phyloP scores from a whole-genome alignment of 2,329 filamentous ascomycete species.

The Fusarium pininemorale region DNA sequence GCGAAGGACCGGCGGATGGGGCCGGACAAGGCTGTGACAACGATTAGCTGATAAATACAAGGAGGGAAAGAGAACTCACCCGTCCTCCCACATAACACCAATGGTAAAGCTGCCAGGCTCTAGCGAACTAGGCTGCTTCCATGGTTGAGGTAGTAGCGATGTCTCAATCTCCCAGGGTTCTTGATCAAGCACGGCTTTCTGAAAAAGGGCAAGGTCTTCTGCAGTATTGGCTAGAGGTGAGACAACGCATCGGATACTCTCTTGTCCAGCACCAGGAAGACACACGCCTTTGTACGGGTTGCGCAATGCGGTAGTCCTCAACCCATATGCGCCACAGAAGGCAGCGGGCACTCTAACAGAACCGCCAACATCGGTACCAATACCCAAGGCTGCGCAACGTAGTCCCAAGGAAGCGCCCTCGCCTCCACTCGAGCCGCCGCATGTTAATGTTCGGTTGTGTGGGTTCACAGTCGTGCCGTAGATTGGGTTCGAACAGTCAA shows the following conservation, averaged over 20 bases:
- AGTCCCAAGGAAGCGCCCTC: neutral
- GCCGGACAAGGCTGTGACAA: neutral
- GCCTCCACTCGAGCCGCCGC: neutral
- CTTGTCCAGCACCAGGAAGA: neutral
- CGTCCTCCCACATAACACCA: neutral
- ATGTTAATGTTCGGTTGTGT: neutral
- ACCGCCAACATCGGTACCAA: neutral
- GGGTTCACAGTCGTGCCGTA: neutral
- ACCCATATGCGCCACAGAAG: neutral
- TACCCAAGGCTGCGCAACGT: neutral
- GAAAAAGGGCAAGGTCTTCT: neutral
- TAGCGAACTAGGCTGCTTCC: neutral
- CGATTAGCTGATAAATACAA: rapidly evolving
- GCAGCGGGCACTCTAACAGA: neutral
- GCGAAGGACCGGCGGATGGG: neutral
- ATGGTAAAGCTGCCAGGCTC: neutral
- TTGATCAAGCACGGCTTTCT: neutral
- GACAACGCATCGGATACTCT: neutral
- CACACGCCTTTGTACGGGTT: neutral
- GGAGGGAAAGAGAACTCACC: neutral
- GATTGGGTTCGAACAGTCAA: neutral
- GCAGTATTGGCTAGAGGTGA: neutral
- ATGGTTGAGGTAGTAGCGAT: neutral
- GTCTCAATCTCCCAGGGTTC: neutral
- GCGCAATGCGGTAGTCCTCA: neutral